A percentile compares a stretch with the other conserved stretches of the same genome.
Conservation (phyloP, 495 filamentous ascomycete species). For the Xylaria palmicola region DNA sequence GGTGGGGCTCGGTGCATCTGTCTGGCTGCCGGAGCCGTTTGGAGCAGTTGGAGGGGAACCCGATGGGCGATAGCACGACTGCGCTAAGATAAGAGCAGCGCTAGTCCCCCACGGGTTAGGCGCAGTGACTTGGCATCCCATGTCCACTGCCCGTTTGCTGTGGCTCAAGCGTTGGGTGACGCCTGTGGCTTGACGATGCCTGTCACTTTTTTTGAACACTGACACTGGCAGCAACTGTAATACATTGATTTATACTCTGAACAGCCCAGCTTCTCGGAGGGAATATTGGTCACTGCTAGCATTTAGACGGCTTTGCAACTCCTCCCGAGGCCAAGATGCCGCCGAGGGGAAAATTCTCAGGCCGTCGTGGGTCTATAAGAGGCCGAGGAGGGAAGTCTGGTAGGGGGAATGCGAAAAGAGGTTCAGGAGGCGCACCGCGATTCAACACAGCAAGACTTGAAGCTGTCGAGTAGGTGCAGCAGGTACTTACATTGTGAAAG, state of each 20-base stretch:
- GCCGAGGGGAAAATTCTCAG: constrained; percentile 26
- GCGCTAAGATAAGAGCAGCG: constrained; percentile 11
- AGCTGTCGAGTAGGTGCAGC: constrained; percentile 21
- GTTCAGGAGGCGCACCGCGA: constrained; percentile 17
- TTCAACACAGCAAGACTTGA: constrained; percentile 26
- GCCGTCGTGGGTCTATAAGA: constrained; percentile 22
- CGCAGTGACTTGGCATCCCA: too few species aligned
- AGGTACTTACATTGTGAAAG: not conserved
- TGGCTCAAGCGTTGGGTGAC: not conserved
- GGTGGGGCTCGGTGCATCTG: constrained; percentile 20
- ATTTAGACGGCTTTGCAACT: too few species aligned
- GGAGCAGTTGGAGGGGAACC: constrained; percentile 17
- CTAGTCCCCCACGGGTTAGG: not conserved
- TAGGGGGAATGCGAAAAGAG: constrained; percentile 28
- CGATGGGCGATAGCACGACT: not conserved
- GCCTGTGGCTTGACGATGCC: not conserved
- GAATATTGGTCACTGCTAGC: too few species aligned
- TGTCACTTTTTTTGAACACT: constrained; percentile 5
- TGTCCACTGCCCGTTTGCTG: not conserved
- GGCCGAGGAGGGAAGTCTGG: constrained; percentile 36
- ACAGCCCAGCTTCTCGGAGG: not conserved
- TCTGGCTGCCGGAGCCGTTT: constrained; percentile 14
- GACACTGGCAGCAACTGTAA: too few species aligned
- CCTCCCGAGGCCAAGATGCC: constrained; percentile 22
- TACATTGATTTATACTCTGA: too few species aligned